Evolutionary conservation across 495 filamentous ascomycete genomes (phyloP), one percentile per base, ranked within the genome.

Genomic region (Neurospora pannonica): DNA sequence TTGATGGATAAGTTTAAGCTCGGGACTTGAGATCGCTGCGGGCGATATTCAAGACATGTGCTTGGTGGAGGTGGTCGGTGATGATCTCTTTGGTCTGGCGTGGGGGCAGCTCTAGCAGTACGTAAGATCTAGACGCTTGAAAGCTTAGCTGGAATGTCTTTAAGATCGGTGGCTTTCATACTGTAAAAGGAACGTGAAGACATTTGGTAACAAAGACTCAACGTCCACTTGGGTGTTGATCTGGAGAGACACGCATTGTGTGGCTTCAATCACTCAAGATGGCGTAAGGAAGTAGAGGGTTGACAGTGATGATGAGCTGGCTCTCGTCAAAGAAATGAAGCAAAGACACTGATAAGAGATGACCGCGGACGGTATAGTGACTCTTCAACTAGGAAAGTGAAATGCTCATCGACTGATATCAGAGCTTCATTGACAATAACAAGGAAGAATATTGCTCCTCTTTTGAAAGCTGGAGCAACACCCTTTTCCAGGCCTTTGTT

Each of bases 361-460:
- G 5, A 7, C 8, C 19, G 10, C 9, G 8, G n/a, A 10, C 43
- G 3, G 17, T 1, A 8, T 5, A 19, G 40, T 6, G 0, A 6
- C 6, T n/a, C 6, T n/a, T 19, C 15, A 6, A 43, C 7, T 43
- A 6, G 17, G 7, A 19, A 19, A 43, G 6, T 48, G 43, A 48
- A 5, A 1, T 5, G 1, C 21, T 9, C 0, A 48, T 10, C 0
- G n/a, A 21, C 43, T 11, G 3, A 1, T 11, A 28, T 28, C 1
- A 28, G 21, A 28, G 8, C 11, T 60, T 28, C 2, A 15, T 15
- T 6, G 21, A 8, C 11, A 1, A 15, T 60, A 3, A 54, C 3
- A 43, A 43, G 17, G 9, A 48, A 2, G 8, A 43, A 43, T 0
- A 43, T 9, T 8, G 15, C 6, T 9, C 11, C 43, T 48, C n/a